Base-by-base conservation (phyloP, 2,329 filamentous ascomycete species). In the Pezizomycotina sp. region DNA sequence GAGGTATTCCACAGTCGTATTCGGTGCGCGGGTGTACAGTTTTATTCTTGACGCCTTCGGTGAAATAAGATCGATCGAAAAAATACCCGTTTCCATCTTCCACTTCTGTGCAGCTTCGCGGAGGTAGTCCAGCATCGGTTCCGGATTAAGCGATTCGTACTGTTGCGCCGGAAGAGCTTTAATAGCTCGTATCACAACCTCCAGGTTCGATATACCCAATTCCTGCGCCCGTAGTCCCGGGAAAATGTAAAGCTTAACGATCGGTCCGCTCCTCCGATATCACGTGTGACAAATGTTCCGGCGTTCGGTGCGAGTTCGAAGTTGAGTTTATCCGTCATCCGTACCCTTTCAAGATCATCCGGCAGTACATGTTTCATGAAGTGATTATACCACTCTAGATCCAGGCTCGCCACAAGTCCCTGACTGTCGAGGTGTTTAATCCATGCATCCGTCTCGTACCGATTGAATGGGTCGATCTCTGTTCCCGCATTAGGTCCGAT, bases 191-290 rank as follows among this genome's bases (percentile, higher is more conserved):
- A 39, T 43, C 1, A 48, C 46, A 15, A 49, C 37, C 15, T 50
- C 46, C 6, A 49, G 43, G 29, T 46, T 50, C 12, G 38, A 45
- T 14, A 48, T 47, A 7, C 46, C 44, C 13, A 50, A 35, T 35
- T 49, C 49, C 20, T 44, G 41, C 13, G 48, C 48, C 25, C 45
- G 46, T 10, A 51, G 32, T 2, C 49, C 47, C 1, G 49, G 49
- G 22, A 47, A 51, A 8, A 50, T 46, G 26, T 49, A 49, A 15
- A 47, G 34, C 31, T 51, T 50, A 27, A 50, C 42, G 27, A 49
- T 47, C 1, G 45, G 43, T 2, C 49, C 49, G 6, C 28, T 29
- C 26, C 47, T 47, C 50, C 47, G 23, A 49, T 45, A 31, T 51
- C 49, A n/a, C 49, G 29, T 1, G 48, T 48, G 3, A 51, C 48